A percentile compares a stretch with the other conserved stretches of the same genome.
Evolutionary conservation across 176 grass and related monocot genomes (phyloP).

Genomic region (Avena sativa): DNA sequence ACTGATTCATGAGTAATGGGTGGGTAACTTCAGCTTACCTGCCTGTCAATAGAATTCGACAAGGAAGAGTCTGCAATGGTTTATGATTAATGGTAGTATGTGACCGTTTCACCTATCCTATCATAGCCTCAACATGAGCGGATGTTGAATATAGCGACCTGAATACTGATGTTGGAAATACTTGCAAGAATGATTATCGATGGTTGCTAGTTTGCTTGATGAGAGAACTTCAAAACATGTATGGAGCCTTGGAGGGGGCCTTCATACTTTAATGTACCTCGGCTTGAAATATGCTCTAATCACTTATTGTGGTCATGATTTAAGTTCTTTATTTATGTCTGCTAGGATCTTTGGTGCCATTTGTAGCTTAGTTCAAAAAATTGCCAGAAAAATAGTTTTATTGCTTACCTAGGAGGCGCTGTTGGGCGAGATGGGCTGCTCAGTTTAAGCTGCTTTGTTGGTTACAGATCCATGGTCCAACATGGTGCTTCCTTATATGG

Average conservation of each 20-base stretch:
- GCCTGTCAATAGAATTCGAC: slow-evolving; percentile 28
- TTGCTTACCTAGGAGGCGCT: background rate
- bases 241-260: background rate
- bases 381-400: background rate
- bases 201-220: background rate
- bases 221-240: slow-evolving; percentile 28
- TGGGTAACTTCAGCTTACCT: slow-evolving; percentile 41
- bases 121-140: slow-evolving; percentile 19
- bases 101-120: slow-evolving; percentile 9
- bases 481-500: background rate
- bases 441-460: slow-evolving; percentile 22
- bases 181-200: slow-evolving; percentile 28
- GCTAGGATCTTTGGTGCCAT: background rate
- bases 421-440: background rate
- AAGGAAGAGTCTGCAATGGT: slow-evolving; percentile 30
- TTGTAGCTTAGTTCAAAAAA: background rate
- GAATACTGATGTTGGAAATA: slow-evolving; percentile 28
- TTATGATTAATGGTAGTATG: slow-evolving; percentile 41
- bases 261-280: background rate
- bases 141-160: slow-evolving; percentile 23
- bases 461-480: background rate
- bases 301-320: background rate
- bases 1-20: slow-evolving; percentile 40
- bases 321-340: background rate
- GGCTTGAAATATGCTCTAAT: background rate